phyloP scores from a whole-genome alignment of 495 filamentous ascomycete species.

The Aspergillus affinis region DNA sequence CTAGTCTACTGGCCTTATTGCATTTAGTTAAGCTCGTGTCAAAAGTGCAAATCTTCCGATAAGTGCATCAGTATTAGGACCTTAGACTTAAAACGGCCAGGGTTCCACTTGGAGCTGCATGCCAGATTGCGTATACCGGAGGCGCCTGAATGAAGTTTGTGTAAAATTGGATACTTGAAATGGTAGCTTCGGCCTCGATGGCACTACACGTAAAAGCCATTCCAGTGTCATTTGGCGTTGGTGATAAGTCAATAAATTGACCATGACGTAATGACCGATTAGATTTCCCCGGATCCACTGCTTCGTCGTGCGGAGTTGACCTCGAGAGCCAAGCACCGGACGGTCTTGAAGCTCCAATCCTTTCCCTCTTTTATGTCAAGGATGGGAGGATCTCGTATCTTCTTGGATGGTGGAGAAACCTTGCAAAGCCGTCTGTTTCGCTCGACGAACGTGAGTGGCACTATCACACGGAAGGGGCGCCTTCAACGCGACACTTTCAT shows the following conservation, averaged over 20 bases:
- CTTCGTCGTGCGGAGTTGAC: not conserved
- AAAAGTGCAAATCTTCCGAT: too few relatives aligned
- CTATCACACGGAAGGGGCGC: not conserved
- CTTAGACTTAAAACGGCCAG: too few relatives aligned
- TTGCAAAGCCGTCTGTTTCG: not conserved
- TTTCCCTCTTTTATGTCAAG: not conserved
- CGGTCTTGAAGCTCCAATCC: not conserved
- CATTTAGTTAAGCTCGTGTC: too few relatives aligned
- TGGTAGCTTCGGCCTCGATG: not conserved
- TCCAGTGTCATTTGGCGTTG: not conserved
- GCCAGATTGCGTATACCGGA: too few relatives aligned
- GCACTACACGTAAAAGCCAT: not conserved
- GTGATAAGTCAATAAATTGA: not conserved
- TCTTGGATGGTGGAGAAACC: not conserved
- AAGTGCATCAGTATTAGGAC: too few relatives aligned
- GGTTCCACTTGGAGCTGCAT: too few relatives aligned
- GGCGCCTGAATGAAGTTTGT: too few relatives aligned
- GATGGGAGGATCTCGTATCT: too few relatives aligned
- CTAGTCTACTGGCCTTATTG: too few relatives aligned
- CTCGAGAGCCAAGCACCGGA: not conserved
- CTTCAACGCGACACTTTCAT: not conserved
- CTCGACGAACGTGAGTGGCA: not conserved
- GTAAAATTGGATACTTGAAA: too few relatives aligned
- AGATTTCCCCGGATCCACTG: slow-evolving; percentile 14
- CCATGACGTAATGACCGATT: slow-evolving; percentile 13